phyloP scores from a whole-genome alignment of 257 asterid species.

The Voacanga thouarsii region DNA sequence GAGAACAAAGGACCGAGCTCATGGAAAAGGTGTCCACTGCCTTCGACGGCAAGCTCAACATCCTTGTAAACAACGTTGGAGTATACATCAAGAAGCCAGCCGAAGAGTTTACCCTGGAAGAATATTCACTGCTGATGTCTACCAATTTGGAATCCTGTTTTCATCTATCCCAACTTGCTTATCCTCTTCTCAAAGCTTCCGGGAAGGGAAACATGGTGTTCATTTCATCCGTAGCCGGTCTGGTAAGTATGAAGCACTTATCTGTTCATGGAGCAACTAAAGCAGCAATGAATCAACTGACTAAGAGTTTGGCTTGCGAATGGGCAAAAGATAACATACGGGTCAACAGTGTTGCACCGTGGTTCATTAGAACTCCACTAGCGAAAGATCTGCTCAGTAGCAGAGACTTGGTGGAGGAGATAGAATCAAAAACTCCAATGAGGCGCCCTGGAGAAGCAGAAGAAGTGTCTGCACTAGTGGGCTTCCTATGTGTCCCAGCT shows the following conservation, averaged over 20 bases:
- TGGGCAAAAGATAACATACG: neutral
- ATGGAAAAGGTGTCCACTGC: neutral
- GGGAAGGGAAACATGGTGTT: conserved; percentile 15
- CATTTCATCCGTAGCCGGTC: conserved; percentile 15
- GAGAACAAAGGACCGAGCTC: neutral
- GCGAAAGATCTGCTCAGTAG: neutral
- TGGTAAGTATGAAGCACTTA: neutral
- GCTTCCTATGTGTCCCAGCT: neutral
- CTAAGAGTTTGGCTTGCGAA: neutral
- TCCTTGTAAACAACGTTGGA: conserved; percentile 4
- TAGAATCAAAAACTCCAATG: neutral
- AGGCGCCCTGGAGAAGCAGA: neutral
- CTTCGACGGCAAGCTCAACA: neutral
- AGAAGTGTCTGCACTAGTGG: neutral
- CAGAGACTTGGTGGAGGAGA: neutral
- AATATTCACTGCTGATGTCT: neutral
- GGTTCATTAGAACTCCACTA: neutral
- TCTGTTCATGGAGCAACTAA: no score
- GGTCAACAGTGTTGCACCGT: neutral
- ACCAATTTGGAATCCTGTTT: conserved; percentile 16
- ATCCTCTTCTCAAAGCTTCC: conserved; percentile 8
- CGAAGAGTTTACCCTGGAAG: neutral
- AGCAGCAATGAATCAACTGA: no score
- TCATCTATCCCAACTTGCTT: conserved; percentile 5
- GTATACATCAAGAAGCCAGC: neutral